These are phyloP conservation scores for Melaleuca quinquenervia DNA, from an alignment of 345 rosid species.

Conservation along the genomic window DNA sequence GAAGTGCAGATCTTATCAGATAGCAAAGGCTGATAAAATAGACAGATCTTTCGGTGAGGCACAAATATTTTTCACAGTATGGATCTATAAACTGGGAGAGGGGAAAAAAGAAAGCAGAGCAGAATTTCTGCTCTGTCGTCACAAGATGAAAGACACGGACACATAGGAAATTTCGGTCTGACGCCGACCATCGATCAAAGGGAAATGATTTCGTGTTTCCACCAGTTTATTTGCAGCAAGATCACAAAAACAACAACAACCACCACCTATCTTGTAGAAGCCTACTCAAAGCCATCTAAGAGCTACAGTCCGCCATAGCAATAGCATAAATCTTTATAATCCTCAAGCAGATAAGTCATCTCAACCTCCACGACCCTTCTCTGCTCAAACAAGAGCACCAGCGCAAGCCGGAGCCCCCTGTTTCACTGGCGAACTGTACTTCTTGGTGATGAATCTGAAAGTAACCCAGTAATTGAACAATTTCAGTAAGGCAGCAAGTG, in stretches of 20 bases:
- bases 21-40: neutral
- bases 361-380: neutral
- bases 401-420: constrained; percentile 22
- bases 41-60: neutral
- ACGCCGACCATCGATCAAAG: neutral
- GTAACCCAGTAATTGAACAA: neutral
- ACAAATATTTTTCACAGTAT: neutral
- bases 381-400: constrained; percentile 17
- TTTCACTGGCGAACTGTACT: constrained; percentile 27
- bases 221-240: neutral
- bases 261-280: neutral
- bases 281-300: neutral
- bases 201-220: neutral
- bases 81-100: neutral
- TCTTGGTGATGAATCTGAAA: constrained; percentile 41
- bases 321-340: neutral
- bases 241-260: neutral
- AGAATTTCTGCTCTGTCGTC: neutral
- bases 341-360: neutral
- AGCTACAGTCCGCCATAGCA: neutral
- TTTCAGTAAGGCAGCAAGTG: neutral
- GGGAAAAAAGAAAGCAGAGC: neutral
- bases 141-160: neutral
- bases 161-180: neutral
- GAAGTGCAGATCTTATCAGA: neutral